phyloP scores from a whole-genome alignment of 2,329 filamentous ascomycete genomes.

The Fusarium metavorans region DNA sequence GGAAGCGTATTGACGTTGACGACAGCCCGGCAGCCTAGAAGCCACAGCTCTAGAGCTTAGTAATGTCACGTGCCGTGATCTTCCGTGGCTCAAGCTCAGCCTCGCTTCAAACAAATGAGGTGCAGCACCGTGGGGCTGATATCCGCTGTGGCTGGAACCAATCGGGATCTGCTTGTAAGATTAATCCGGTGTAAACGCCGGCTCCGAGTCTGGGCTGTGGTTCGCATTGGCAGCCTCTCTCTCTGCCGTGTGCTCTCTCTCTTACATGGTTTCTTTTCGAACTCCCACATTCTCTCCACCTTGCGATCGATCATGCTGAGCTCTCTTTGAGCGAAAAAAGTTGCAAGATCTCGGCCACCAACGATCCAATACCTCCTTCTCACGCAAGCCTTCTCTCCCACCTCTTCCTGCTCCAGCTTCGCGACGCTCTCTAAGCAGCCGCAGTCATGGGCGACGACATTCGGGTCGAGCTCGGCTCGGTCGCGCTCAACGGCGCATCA shows the following conservation, averaged over 20 bases:
- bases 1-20: slow-evolving; percentile 48
- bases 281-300: slow-evolving; percentile 22
- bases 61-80: slow-evolving; percentile 42
- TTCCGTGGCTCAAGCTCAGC: slow-evolving; percentile 27
- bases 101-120: background rate
- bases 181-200: slow-evolving; percentile 46
- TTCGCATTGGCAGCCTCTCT: slow-evolving; percentile 29
- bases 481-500: slow-evolving; percentile 60
- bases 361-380: slow-evolving; percentile 1
- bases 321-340: slow-evolving; percentile 32
- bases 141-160: slow-evolving; percentile 15
- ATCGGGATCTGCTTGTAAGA: background rate
- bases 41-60: slow-evolving; percentile 45
- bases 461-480: slow-evolving; percentile 56
- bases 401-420: slow-evolving; percentile 17
- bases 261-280: slow-evolving; percentile 33
- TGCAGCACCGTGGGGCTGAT: background rate
- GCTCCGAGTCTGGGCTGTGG: slow-evolving; percentile 31
- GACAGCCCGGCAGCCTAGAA: slow-evolving; percentile 51
- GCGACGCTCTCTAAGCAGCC: slow-evolving; percentile 30
- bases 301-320: slow-evolving; percentile 37
- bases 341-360: slow-evolving; percentile 6
- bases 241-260: slow-evolving; percentile 42
- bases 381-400: slow-evolving; percentile 9
- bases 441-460: slow-evolving; percentile 55